Percentiles rank a stretch among this genome's conserved stretches.
Evolutionary conservation across 2,329 filamentous ascomycete species (phyloP).

Genomic region (Fusarium lyarnte): DNA sequence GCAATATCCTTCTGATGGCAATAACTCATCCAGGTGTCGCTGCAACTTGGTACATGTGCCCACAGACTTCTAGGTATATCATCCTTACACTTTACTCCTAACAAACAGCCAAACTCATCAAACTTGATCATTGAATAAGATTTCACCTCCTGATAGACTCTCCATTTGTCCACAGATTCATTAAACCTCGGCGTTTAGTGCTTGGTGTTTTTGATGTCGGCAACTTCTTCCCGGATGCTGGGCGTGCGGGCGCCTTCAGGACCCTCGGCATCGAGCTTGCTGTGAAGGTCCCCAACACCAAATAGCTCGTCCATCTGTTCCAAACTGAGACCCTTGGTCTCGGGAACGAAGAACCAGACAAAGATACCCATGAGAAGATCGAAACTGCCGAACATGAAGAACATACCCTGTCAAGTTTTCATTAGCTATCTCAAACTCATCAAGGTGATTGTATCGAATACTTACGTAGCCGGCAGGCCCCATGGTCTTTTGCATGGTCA

Average conservation of each 20-base stretch:
- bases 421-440: conserved; percentile 5
- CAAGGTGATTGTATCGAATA: neutral
- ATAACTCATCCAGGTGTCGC: neutral
- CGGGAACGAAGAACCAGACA: conserved; percentile 74
- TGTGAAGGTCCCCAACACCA: conserved; percentile 60
- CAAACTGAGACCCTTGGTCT: conserved; percentile 73
- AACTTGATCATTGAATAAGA: neutral
- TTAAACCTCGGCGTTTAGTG: neutral
- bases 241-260: conserved; percentile 40
- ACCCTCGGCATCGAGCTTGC: conserved; percentile 48
- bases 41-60: neutral
- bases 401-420: conserved; percentile 59
- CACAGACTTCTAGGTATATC: neutral
- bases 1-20: neutral
- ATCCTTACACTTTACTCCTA: neutral
- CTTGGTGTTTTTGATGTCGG: conserved; percentile 27
- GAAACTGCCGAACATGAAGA: conserved; percentile 75
- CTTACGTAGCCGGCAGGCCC: conserved; percentile 54
- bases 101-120: neutral
- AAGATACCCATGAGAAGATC: conserved; percentile 73
- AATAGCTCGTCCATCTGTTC: conserved; percentile 75
- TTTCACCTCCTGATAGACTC: neutral
- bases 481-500: conserved; percentile 71
- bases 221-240: conserved; percentile 42
- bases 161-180: neutral